Percentiles rank a stretch among this genome's conserved stretches.
Conservation (phyloP, 1,284 basidiomycete species). For the Malassezia brasiliensis region DNA sequence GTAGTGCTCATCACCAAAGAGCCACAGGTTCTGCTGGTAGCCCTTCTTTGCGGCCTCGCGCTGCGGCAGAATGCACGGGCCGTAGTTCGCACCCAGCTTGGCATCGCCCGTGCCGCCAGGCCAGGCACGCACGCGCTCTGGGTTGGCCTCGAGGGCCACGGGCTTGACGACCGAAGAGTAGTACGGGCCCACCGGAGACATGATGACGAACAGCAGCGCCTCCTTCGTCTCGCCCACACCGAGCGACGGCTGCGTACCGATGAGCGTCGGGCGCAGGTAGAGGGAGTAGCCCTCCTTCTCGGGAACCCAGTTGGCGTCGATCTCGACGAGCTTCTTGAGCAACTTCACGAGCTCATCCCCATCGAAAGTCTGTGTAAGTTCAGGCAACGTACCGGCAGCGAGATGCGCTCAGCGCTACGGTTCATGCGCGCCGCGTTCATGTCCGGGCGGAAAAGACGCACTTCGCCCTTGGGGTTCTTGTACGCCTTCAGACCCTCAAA, state of each 20-base stretch:
- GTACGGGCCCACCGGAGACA: conserved; percentile 73
- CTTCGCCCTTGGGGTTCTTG: conserved; percentile 63
- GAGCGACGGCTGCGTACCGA: conserved; percentile 79
- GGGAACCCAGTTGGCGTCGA: conserved; percentile 90
- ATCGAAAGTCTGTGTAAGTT: conserved; percentile 57
- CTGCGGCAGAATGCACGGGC: conserved; percentile 56
- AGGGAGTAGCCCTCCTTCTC: conserved; percentile 77
- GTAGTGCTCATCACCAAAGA: conserved; percentile 54
- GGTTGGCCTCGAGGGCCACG: conserved; percentile 80
- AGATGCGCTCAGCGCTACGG: conserved; percentile 58
- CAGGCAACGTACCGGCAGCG: conserved; percentile 60
- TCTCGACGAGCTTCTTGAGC: conserved; percentile 74
- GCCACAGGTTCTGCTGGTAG: conserved; percentile 91
- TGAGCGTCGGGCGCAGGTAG: conserved; percentile 74
- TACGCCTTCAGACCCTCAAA: conserved; percentile 99
- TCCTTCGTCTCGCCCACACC: conserved; percentile 79
- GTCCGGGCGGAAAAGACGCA: conserved; percentile 87
- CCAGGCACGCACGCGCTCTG: conserved; percentile 60
- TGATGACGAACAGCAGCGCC: conserved; percentile 87
- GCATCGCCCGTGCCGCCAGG: conserved; percentile 44
- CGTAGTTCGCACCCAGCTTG: conserved; percentile 47
- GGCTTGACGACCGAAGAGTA: conserved; percentile 94
- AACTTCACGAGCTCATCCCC: conserved; percentile 68
- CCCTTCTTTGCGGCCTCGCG: conserved; percentile 70
- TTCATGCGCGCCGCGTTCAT: conserved; percentile 84